phyloP scores from a whole-genome alignment of 163 green algal genomes.

The Scenedesmus sp. region DNA sequence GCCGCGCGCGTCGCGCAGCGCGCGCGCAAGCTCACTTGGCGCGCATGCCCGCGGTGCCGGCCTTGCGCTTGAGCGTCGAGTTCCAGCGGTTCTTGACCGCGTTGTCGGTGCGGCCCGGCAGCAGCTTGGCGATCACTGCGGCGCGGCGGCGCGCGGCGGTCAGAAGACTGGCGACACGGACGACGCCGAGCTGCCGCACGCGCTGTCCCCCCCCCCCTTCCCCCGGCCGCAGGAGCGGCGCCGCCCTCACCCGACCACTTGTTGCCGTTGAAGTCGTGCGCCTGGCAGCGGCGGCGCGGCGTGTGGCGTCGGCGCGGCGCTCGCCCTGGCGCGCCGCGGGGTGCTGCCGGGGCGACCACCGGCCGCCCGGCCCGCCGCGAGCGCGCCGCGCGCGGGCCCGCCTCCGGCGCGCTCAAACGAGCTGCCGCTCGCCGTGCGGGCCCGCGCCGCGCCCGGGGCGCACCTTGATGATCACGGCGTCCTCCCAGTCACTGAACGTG shows the following conservation, averaged over 20 bases:
- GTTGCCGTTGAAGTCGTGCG: constrained; percentile 69
- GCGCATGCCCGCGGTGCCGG: constrained; percentile 40
- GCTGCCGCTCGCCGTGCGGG: too few species aligned
- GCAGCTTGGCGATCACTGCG: constrained; percentile 82
- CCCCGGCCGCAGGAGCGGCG: too few species aligned
- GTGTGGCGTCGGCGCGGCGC: too few species aligned
- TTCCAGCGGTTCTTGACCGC: constrained; percentile 89
- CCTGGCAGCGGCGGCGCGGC: constrained; percentile 37
- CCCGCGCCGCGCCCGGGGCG: not conserved
- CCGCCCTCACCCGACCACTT: constrained; percentile 75
- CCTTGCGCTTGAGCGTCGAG: constrained; percentile 81
- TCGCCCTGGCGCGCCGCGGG: not conserved
- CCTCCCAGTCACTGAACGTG: constrained; percentile 62
- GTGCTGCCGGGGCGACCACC: not conserved
- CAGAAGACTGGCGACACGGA: too few species aligned
- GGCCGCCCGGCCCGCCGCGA: too few species aligned
- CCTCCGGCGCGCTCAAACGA: not conserved
- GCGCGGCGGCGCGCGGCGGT: not conserved
- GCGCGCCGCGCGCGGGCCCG: too few species aligned
- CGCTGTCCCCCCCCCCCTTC: too few species aligned
- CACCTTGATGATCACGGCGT: constrained; percentile 63
- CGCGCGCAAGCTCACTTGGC: constrained; percentile 16
- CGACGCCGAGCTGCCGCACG: too few species aligned
- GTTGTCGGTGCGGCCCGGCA: constrained; percentile 83
- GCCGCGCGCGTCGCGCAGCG: not conserved